Base-by-base conservation (phyloP, 371 early-diverging fungal genomes). In the Actinomucor elegans region DNA sequence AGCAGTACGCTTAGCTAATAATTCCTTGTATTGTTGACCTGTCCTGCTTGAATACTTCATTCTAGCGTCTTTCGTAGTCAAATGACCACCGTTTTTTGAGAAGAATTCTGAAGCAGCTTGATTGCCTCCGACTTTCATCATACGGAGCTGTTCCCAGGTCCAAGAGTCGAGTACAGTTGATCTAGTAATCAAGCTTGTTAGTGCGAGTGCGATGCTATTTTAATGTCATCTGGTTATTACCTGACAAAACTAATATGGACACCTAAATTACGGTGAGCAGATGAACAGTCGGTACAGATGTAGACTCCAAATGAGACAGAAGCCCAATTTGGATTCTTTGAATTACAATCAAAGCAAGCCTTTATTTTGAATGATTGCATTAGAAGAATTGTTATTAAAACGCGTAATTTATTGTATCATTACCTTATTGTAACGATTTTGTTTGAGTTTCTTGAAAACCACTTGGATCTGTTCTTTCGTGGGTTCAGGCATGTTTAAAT, bases 291-390 rank as follows among this genome's bases (percentile, higher is more conserved):
- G 31, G 96, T 83, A 74, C 99, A 99, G 46, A 99, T 80, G 70
- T 98, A 99, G 52, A 97, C 88, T 37, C 99, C 99, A 75, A 88
- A 98, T 2, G 96, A 93, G 12, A 98, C 92, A 52, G 93, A 90
- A 33, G 96, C 84, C 99, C 99, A 99, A 20, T 93, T 93, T 28
- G 99, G 99, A 71, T 94, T 95, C 69, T 94, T 93, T 48, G 90
- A 86, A 31, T 83, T 83, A 71, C 99, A 99, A 75, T 99, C 99
- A 66, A 97, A 95, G 81, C 99, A 99, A 33, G 79, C 75, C 90
- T 93, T 52, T 23, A 44, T 9, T 20, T 21, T 40, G 17, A 27
- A 15, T 34, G 15, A 44, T 3, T 1, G n/a, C 14, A 14, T 38
- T 3, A n/a, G 33, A 29, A 41, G 9, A 9, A 37, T 37, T 18